Evolutionary conservation across 805 yeast genomes (phyloP), one percentile per base, ranked within the genome.

Genomic region (Pichia manshurica): DNA sequence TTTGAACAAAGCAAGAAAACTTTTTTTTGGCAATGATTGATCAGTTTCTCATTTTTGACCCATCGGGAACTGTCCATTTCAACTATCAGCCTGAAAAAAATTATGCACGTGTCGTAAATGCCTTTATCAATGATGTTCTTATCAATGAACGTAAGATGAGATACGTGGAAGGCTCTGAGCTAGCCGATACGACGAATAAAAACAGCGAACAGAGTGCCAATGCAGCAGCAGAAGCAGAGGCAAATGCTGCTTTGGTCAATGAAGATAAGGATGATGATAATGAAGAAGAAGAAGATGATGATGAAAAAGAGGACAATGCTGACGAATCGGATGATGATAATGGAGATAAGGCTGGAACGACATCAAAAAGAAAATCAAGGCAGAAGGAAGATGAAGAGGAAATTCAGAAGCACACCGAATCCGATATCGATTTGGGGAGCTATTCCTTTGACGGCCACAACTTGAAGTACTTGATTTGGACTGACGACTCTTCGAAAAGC

Each of bases 21-120:
- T 4, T 3, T 28, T 16, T 13, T n/a, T 15, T 19, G 13, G 13
- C 21, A 17, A 70, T 73, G 79, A 67, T 75, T 39, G 80, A 75
- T 53, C 77, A 71, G 53, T 68, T 77, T 47, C 56, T 71, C 9
- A 68, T 79, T 1, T 78, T 79, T 59, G 67, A 74, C 4, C 70
- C 72, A 0, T 72, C 77, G 9, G 86, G 86, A 1, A 59, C 71
- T 10, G 80, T 80, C 21, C 64, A 73, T 15, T 79, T 74, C 72
- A 70, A 71, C 55, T 62, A 72, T 48, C 68, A 72, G 28, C 64
- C 69, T 2, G 68, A 57, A 55, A 56, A 66, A 63, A 51, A 66
- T 33, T 50, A 74, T 16, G 63, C 78, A 15, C 40, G 65, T 2
- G 65, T 75, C 1, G 60, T 76, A 44, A 78, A 78, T 54, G 60